A percentile compares a stretch with the other conserved stretches of the same genome.
Conservation (phyloP, 176 grass and related monocot species). For the Paspalum vaginatum region DNA sequence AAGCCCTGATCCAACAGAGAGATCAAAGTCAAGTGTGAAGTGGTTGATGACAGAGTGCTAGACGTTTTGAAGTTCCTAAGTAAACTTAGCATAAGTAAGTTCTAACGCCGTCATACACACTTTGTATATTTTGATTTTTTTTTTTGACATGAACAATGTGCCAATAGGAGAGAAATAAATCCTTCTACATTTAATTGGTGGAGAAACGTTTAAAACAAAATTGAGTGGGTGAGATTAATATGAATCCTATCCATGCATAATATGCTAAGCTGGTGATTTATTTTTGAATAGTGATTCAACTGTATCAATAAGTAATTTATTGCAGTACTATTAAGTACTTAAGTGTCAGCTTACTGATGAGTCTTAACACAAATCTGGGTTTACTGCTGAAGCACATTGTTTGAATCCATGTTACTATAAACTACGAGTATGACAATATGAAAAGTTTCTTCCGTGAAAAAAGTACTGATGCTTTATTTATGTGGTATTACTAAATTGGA, state of each 20-base stretch:
- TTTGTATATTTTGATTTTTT: neutral
- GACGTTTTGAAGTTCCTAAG: neutral
- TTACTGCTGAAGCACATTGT: neutral
- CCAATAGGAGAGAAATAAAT: neutral
- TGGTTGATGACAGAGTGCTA: neutral
- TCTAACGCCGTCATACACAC: neutral
- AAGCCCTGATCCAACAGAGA: neutral
- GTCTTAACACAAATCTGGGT: too few relatives aligned
- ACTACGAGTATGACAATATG: neutral
- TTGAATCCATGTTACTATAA: neutral
- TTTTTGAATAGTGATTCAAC: too few relatives aligned
- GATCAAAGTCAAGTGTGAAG: slow-evolving; percentile 6
- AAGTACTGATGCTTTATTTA: neutral
- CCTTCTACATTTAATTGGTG: neutral
- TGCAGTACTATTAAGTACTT: neutral
- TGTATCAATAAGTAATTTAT: neutral
- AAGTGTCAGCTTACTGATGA: neutral
- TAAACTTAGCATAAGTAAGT: neutral
- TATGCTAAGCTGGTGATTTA: neutral
- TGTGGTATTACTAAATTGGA: neutral
- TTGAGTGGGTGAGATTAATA: neutral
- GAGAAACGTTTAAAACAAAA: neutral
- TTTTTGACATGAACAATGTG: neutral
- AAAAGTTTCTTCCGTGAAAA: neutral
- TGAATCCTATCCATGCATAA: neutral